Base-by-base conservation (phyloP, 1,284 basidiomycete genomes). In the Heterobasidion annosum region DNA sequence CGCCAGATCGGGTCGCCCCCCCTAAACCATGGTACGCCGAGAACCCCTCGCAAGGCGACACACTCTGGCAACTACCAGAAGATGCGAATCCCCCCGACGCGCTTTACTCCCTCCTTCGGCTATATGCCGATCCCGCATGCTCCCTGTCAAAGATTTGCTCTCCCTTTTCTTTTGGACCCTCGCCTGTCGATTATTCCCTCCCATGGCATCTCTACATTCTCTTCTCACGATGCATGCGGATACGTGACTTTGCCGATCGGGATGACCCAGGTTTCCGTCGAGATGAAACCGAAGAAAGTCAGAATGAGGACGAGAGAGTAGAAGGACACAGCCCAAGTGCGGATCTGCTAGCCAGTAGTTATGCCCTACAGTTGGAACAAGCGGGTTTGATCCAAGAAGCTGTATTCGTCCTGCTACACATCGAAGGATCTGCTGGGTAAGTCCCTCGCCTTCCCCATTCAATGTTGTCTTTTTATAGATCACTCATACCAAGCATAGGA, bases 121-220 rank as follows among this genome's bases (percentile, higher is more conserved):
- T 99, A 64, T 82, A 79, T 70, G 84, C 84, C 6, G 81, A 87
- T 52, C 83, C 82, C 1, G 73, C 75, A 13, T 80, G 81, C 55
- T 84, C 85, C 5, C 72, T 88, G 13, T 86, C 83, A 2, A 73
- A 77, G 35, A 69, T 80, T 8, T 76, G 77, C 61, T 80, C 73
- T 57, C 88, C 94, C 0, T 73, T 85, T 34, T 89, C 88, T 40
- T 93, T 91, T 63, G 82, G 85, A 0, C 70, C 88, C 0, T 88
- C 84, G 10, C 87, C 88, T 0, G 69, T 83, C 18, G 94, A 97
- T 68, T 87, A 85, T 65, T 83, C 91, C 10, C 73, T 98, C 54
- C 79, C 91, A 8, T 99, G 96, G 96, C 94, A 98, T 69, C 67
- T 98, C 34, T 98, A 96, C 67, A 82, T 94, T 56, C 73, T 98